Conservation (phyloP, 805 yeast genomes). For the Schwanniomyces polymorphus region DNA sequence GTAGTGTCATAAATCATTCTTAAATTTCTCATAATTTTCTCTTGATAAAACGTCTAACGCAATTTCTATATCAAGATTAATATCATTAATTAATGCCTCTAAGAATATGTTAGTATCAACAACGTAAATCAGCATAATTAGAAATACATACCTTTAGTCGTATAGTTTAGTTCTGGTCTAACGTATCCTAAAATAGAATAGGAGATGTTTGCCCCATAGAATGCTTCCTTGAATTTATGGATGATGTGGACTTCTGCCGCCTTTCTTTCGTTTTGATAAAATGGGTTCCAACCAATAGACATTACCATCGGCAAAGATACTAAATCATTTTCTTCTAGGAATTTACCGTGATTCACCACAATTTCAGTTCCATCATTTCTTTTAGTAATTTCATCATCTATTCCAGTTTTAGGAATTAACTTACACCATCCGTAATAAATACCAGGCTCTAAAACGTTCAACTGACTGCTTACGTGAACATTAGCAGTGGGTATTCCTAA, state of each 20-base stretch:
- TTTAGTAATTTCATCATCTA: slow-evolving; percentile 11
- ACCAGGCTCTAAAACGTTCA: slow-evolving; percentile 61
- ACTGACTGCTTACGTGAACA: slow-evolving; percentile 56
- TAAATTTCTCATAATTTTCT: slow-evolving; percentile 13
- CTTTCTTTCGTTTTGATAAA: slow-evolving; percentile 73
- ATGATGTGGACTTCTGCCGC: slow-evolving; percentile 87
- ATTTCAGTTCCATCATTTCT: slow-evolving; percentile 26
- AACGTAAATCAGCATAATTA: not conserved
- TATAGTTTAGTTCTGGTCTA: slow-evolving; percentile 86
- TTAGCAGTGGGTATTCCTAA: slow-evolving; percentile 97
- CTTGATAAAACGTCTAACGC: slow-evolving; percentile 51
- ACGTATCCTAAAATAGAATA: slow-evolving; percentile 82
- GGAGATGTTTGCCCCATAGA: slow-evolving; percentile 79
- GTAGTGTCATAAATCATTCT: slow-evolving; percentile 1
- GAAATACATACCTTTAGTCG: slow-evolving; percentile 49
- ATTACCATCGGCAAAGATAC: slow-evolving; percentile 81
- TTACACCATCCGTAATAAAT: slow-evolving; percentile 85
- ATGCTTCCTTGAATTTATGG: slow-evolving; percentile 63
- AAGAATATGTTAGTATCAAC: slow-evolving; percentile 18
- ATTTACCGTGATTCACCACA: slow-evolving; percentile 61
- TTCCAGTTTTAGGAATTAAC: slow-evolving; percentile 16
- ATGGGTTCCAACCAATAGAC: slow-evolving; percentile 96
- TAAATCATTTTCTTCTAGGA: slow-evolving; percentile 43
- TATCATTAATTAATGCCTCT: slow-evolving; percentile 85
- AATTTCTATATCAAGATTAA: slow-evolving; percentile 71